A percentile compares a stretch with the other conserved stretches of the same genome.
Evolutionary conservation across 2,329 filamentous ascomycete species (phyloP).

Genomic region (Aspergillus pseudoterreus): DNA sequence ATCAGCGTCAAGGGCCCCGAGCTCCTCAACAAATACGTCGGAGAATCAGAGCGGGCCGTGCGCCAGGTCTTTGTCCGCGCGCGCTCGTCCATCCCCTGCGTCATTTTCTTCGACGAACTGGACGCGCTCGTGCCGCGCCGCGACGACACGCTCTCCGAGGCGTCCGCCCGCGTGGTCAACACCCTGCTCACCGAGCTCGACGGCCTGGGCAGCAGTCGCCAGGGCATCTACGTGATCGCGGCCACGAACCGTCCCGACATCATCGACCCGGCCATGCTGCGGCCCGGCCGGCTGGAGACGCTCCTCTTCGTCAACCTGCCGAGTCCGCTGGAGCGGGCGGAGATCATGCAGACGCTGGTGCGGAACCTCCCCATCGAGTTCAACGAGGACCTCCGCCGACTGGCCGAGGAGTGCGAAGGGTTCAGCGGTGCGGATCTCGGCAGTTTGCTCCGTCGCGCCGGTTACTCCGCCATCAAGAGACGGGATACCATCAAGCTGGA

Average conservation of each 20-base stretch:
- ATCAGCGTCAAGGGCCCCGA: slow-evolving; percentile 97
- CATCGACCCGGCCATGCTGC: slow-evolving; percentile 92
- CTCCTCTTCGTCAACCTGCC: slow-evolving; percentile 88
- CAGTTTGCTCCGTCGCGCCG: slow-evolving; percentile 57
- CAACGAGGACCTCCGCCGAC: slow-evolving; percentile 53
- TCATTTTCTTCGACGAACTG: slow-evolving; percentile 97
- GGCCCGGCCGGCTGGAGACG: slow-evolving; percentile 83
- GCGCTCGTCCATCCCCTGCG: slow-evolving; percentile 80
- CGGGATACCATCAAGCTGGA: slow-evolving; percentile 45
- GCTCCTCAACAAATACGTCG: slow-evolving; percentile 94
- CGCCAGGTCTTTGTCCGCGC: slow-evolving; percentile 89
- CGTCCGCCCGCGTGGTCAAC: slow-evolving; percentile 86
- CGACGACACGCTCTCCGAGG: slow-evolving; percentile 74
- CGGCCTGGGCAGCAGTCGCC: slow-evolving; percentile 68
- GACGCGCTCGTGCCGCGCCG: slow-evolving; percentile 86
- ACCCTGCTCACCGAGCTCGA: slow-evolving; percentile 93
- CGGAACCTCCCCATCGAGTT: slow-evolving; percentile 52
- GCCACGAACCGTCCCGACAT: slow-evolving; percentile 95
- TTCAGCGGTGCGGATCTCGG: slow-evolving; percentile 71
- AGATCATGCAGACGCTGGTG: slow-evolving; percentile 71
- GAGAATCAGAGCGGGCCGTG: slow-evolving; percentile 89
- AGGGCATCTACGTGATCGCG: slow-evolving; percentile 89
- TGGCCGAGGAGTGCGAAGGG: slow-evolving; percentile 70
- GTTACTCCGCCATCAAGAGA: slow-evolving; percentile 53
- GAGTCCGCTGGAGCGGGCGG: slow-evolving; percentile 70